Base-by-base conservation (phyloP, 179 eudicot genomes). In the Gypsophila paniculata region DNA sequence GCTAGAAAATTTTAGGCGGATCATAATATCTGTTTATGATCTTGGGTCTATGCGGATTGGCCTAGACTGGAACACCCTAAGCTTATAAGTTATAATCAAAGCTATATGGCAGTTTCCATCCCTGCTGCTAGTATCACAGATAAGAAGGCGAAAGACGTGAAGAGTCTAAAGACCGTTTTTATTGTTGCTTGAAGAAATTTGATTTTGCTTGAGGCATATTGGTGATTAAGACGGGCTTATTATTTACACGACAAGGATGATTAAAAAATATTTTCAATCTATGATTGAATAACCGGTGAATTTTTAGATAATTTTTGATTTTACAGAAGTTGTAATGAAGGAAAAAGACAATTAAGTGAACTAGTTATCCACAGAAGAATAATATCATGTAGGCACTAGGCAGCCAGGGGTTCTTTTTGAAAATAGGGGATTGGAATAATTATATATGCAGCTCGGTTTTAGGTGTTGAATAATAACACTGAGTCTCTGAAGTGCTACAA, bases 161-260 rank as follows among this genome's bases (percentile, higher is more conserved):
- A 54, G n/a, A 42, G 46, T 42, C 46, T 23, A 23, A n/a, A 36
- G 19, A 36, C 23, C 25, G 12, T 62, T 29, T 60, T 13, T 9
- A 18, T 38, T 62, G 48, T 32, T 62, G 36, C 46, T 34, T 60
- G 18, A 62, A 62, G 67, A 21, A 65, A 19, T 38, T 65, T 65
- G 52, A 65, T 65, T 65, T 65, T 21, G 51, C 25, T 17, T 17
- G 67, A 34, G 19, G 67, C 13, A 34, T 19, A 8, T 65, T 42
- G 53, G 52, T 39, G 52, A 52, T 38, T 65, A 39, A 65, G 68
- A n/a, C 3, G 68, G 68, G 11, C 23, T 36, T 51, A 34, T 51
- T 63, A 60, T 60, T 39, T 60, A 46, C 58, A 15, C 19, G 21
- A 49, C 53, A 62, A 48, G 19, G 68, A 17, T 64, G 38, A 42